A percentile compares a stretch with the other conserved stretches of the same genome.
Evolutionary conservation across 345 rosid species (phyloP).

Genomic region (Eucalyptus urophylla): DNA sequence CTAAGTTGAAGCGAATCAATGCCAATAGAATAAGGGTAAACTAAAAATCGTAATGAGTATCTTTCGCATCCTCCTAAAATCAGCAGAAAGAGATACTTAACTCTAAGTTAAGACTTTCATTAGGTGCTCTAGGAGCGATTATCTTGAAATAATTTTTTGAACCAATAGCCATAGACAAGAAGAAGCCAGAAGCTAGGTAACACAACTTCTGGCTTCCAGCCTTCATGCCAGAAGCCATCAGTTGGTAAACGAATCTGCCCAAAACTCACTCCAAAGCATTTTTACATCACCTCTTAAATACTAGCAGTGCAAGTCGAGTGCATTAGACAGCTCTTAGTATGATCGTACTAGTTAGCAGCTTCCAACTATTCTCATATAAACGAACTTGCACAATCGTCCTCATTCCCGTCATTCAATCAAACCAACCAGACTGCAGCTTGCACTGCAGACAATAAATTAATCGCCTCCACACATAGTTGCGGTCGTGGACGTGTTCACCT

Average conservation of each 20-base stretch:
- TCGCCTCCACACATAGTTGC: neutral
- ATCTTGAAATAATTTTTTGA: neutral
- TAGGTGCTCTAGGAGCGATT: neutral
- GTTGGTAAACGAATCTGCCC: neutral
- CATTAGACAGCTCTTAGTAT: neutral
- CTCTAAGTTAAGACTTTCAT: neutral
- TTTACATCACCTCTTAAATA: neutral
- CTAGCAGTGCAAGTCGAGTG: neutral
- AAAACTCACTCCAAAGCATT: neutral
- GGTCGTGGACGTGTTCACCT: neutral
- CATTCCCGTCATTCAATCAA: neutral
- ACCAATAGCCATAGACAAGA: neutral
- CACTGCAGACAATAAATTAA: neutral
- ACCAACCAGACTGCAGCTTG: neutral
- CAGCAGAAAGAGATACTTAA: neutral
- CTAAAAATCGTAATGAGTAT: neutral
- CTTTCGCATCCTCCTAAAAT: neutral
- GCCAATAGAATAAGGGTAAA: too few relatives aligned
- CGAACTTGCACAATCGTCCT: neutral
- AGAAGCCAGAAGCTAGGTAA: neutral
- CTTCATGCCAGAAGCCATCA: neutral
- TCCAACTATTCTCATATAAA: neutral
- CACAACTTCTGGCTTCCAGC: neutral
- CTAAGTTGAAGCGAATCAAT: too few relatives aligned
- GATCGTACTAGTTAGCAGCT: neutral